Base-by-base conservation (phyloP, 805 yeast species). In the Yarrowia porcina region DNA sequence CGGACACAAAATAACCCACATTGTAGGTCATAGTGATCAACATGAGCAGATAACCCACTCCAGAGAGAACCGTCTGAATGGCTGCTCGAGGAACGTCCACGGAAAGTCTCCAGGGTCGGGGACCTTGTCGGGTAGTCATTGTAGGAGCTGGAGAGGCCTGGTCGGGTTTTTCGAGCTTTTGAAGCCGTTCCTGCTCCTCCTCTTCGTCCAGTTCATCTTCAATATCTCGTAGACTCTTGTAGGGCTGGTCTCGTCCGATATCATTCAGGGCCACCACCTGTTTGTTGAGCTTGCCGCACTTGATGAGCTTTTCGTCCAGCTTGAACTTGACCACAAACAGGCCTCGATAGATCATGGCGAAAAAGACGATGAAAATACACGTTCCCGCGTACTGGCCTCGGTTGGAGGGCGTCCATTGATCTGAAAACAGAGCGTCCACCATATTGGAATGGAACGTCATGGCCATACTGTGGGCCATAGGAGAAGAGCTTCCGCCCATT, bases 351-450 rank as follows among this genome's bases (percentile, higher is more conserved):
- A 69, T 54, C 35, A 69, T 64, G 28, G 68, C 71, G 25, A 70
- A 67, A 30, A 69, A 64, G 28, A 70, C 66, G 28, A 70, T 63
- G 64, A 70, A 70, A 35, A 70, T 66, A 45, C 73, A 70, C 15
- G 72, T 66, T 20, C 72, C 73, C 28, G 71, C 73, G 64, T 70
- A 70, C 47, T 67, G 67, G 30, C 73, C 72, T 12, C 49, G 49
- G 20, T 63, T 59, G 9, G 65, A 47, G 13, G 72, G 72, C 10
- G 67, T 68, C 72, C 72, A 70, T 32, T 62, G 66, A 2, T 64
- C 41, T 4, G 72, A 63, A 35, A 67, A 64, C n/a, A 70, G 45
- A 25, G 64, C 64, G 50, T 68, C 71, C 49, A 62, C 36, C 45
- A 41, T 57, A 33, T 63, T 59, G 28, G 68, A 62, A 61, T 69